Percentiles rank a stretch among this genome's conserved stretches.
Conservation (phyloP, 2,329 filamentous ascomycete genomes). For the Sarocladium oryzae region DNA sequence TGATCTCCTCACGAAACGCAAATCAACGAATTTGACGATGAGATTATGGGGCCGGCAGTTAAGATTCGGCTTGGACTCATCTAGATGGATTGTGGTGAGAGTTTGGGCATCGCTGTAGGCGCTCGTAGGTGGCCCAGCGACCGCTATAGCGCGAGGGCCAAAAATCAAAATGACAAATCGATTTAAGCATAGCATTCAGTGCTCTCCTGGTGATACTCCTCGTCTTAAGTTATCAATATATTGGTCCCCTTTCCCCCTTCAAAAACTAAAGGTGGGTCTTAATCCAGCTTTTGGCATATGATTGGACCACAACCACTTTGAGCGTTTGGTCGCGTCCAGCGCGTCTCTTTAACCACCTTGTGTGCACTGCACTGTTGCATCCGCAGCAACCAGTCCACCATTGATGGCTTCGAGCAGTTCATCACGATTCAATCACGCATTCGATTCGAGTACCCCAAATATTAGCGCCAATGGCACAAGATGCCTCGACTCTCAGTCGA, state of each 20-base stretch:
- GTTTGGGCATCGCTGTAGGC: neutral
- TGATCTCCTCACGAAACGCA: neutral
- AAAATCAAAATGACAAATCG: conserved; percentile 1
- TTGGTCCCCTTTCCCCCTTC: neutral
- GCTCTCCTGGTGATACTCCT: neutral
- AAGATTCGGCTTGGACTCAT: neutral
- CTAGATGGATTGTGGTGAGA: neutral
- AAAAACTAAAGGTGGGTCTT: neutral
- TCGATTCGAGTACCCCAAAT: neutral
- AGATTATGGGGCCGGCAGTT: neutral
- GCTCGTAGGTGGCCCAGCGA: neutral
- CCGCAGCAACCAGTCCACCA: neutral
- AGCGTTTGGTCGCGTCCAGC: neutral
- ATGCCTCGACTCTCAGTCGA: neutral
- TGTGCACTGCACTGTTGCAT: neutral
- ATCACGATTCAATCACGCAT: neutral
- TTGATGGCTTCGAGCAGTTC: neutral
- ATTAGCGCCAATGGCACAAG: neutral
- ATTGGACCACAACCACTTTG: conserved; percentile 4
- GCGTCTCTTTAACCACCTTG: conserved; percentile 1
- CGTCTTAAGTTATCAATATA: too few species aligned
- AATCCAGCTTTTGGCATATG: neutral
- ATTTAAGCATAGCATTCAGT: neutral
- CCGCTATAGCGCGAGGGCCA: conserved; percentile 3
- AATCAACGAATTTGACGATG: neutral